Conservation (phyloP, 2,329 filamentous ascomycete genomes). For the Elsinoe australis region DNA sequence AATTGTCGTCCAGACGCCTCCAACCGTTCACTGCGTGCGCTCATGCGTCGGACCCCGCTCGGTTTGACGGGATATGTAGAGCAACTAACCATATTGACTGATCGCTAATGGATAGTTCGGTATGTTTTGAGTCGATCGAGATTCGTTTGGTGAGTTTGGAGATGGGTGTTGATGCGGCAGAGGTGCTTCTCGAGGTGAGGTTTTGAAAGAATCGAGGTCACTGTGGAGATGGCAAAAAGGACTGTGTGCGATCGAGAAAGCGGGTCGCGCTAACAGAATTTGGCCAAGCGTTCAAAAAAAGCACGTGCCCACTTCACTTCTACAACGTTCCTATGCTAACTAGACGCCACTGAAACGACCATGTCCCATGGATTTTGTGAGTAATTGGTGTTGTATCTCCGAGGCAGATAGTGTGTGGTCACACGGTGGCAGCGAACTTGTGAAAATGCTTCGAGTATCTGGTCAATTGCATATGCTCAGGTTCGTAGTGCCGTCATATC, state of each 20-base stretch:
- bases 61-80: not conserved
- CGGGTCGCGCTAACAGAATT: not conserved
- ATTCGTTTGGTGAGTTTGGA: slow-evolving; percentile 7
- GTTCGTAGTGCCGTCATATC: no score
- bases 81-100: slow-evolving; percentile 16
- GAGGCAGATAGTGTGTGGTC: no score
- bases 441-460: no score
- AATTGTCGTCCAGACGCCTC: no score
- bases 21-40: no score
- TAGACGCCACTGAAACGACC: no score
- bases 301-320: slow-evolving; percentile 8
- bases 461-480: no score
- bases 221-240: slow-evolving; percentile 18
- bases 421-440: no score
- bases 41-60: not conserved
- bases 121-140: not conserved
- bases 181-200: slow-evolving; percentile 3
- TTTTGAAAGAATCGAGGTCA: slow-evolving; percentile 15
- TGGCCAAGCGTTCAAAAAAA: slow-evolving; percentile 9
- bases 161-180: slow-evolving; percentile 12
- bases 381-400: no score
- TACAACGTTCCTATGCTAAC: not conserved
- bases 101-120: slow-evolving; percentile 6
- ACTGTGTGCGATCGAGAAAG: no score
- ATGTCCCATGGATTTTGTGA: no score